Evolutionary conservation across 306 rosid species (phyloP).

Genomic region (Cucumis hystrix): DNA sequence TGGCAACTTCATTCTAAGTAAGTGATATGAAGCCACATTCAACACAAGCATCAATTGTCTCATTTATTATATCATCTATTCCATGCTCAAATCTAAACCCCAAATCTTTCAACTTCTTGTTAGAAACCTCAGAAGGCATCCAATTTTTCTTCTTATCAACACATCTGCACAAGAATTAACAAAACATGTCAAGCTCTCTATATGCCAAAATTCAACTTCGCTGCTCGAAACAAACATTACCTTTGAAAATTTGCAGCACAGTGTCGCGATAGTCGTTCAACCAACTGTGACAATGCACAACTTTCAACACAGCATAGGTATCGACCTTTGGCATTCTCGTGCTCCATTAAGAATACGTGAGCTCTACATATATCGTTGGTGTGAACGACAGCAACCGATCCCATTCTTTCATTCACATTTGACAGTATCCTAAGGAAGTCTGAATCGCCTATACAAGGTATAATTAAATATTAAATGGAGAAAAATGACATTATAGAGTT

Average conservation of each 20-base stretch:
- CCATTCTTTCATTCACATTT: constrained; percentile 66
- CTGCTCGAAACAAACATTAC: not conserved
- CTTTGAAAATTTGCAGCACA: constrained; percentile 22
- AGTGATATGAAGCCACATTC: constrained; percentile 30
- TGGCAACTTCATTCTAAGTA: not conserved
- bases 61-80: constrained; percentile 36
- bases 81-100: constrained; percentile 59
- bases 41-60: constrained; percentile 31
- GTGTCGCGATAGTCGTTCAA: constrained; percentile 24
- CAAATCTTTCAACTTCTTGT: constrained; percentile 55
- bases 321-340: constrained; percentile 43
- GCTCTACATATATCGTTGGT: constrained; percentile 70
- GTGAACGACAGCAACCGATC: constrained; percentile 61
- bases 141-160: constrained; percentile 19
- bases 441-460: constrained; percentile 32
- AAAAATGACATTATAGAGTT: not conserved
- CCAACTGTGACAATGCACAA: constrained; percentile 26
- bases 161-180: constrained; percentile 15
- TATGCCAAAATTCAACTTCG: not conserved
- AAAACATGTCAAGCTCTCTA: not conserved
- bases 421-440: constrained; percentile 33
- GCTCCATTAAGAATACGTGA: constrained; percentile 70
- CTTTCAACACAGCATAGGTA: constrained; percentile 51
- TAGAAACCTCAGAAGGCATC: constrained; percentile 39
- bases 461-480: no score